A percentile compares a stretch with the other conserved stretches of the same genome.
Conservation (phyloP, 2,329 filamentous ascomycete species). For the Penicillium capsulatum region DNA sequence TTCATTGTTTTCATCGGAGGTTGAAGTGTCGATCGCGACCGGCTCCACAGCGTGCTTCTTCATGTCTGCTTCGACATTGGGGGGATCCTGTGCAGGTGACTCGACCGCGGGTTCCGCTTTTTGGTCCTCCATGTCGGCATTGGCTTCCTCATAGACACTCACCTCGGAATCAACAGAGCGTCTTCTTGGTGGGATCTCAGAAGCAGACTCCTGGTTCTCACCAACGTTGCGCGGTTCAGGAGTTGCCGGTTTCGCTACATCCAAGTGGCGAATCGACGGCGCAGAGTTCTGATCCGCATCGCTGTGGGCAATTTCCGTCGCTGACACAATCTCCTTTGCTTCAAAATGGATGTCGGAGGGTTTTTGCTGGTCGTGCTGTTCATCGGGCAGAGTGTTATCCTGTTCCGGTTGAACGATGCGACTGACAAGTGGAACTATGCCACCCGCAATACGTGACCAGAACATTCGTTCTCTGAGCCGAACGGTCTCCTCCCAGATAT, state of each 20-base stretch:
- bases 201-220: conserved; percentile 5
- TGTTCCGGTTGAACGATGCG: conserved; percentile 11
- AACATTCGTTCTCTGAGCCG: conserved; percentile 92
- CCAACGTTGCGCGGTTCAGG: conserved; percentile 10
- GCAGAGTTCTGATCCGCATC: conserved; percentile 5
- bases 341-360: conserved; percentile 11
- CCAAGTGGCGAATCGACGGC: conserved; percentile 6
- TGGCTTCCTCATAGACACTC: conserved; percentile 24
- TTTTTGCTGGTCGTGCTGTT: conserved; percentile 2
- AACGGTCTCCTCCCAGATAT: conserved; percentile 92
- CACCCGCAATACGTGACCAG: conserved; percentile 88
- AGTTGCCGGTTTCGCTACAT: conserved; percentile 6
- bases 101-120: background rate
- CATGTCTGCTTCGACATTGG: no score
- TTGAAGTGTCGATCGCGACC: background rate
- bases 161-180: conserved; percentile 17
- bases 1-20: no score
- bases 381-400: background rate
- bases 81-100: no score
- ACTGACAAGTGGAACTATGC: conserved; percentile 67
- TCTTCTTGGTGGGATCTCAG: conserved; percentile 9
- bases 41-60: no score
- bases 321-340: conserved; percentile 1
- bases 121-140: conserved; percentile 4
- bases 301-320: conserved; percentile 1